Base-by-base conservation (phyloP, 1,284 basidiomycete species). In the Malassezia sp. region DNA sequence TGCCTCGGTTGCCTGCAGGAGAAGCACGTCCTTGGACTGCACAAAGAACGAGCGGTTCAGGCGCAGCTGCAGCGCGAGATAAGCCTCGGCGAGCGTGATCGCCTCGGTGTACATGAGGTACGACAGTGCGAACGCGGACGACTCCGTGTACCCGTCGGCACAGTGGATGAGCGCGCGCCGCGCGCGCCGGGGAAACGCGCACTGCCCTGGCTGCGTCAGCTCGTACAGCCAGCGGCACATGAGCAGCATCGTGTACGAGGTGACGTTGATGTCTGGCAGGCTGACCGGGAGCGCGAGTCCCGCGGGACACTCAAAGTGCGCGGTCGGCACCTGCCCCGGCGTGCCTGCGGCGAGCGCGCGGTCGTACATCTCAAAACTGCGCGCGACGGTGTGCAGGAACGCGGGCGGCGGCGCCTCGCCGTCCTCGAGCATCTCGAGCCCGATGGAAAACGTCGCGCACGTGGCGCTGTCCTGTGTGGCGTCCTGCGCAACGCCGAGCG, bases 81-180 rank as follows among this genome's bases (percentile, higher is more conserved):
- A 96, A 14, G 89, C 90, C 64, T 90, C 85, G 4, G 89, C 84
- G 10, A 95, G 77, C 36, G 76, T 70, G 24, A 70, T 82, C 63
- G 57, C 76, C 69, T 71, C 80, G 38, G 82, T 74, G 29, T 82
- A 80, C 90, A 97, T 96, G 55, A 95, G 74, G 59, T 91, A 80
- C 55, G 80, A 80, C 36, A 96, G 75, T 12, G 87, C 90, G 38
- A 90, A 79, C 12, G 91, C 80, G 28, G 83, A 85, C 15, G 84
- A 84, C 72, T 96, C 91, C 21, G 90, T 95, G 62, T 75, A 72
- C 17, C 68, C 67, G 45, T 71, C 69, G 10, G 44, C 53, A 43
- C 70, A 71, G 56, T 71, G 68, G 12, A 72, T 50, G 21, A 67
- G 48, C n/a, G 61, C 51, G 18, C 49, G 53, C n/a, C 55, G 45